Base-by-base conservation (phyloP, 805 yeast species). In the Ogataea salicorniae region DNA sequence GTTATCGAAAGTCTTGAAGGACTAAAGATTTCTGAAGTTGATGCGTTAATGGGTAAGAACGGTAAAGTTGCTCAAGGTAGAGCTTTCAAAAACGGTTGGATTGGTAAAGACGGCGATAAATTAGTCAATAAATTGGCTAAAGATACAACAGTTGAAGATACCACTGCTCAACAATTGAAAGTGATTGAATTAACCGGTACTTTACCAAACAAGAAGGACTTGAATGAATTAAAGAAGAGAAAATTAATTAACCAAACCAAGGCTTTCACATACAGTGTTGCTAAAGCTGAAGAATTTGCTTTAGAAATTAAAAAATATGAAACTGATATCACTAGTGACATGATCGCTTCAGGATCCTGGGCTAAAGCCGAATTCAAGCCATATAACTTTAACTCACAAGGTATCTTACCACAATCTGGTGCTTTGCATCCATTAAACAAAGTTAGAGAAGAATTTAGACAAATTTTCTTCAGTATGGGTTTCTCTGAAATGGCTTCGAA, bases 401-500 rank as follows among this genome's bases (percentile, higher is more conserved):
- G 99, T 66, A 79, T 87, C 40, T 72, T 75, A 53, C 92, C 97
- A 43, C 74, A 72, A 37, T 78, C 95, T 23, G 99, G 99, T 64
- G 96, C 98, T 41, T 76, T 94, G 59, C 99, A 94, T 70, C 99
- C 99, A 35, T 78, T 94, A 61, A 89, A 83, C 75, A 94, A 94
- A 70, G 98, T 94, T 50, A 82, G 97, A 63, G 97, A 92, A 70
- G 99, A 94, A 70, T 94, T 94, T 73, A 81, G 99, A 73, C 96
- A 91, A 69, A 92, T 94, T 63, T 94, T 94, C 81, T 92, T 94
- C 73, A 83, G 94, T 36, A 83, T 94, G 91, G 99, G 99, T 7
- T 94, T 94, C 82, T 82, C 94, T 29, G 99, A 94, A 73, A 94
- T 94, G 99, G 97, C 99, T 51, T 85, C 99, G 23, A 92, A 92